These are phyloP conservation scores for Sugiyamaella boreocaroliniensis DNA, from an alignment of 805 yeast species.

Conservation along the genomic window DNA sequence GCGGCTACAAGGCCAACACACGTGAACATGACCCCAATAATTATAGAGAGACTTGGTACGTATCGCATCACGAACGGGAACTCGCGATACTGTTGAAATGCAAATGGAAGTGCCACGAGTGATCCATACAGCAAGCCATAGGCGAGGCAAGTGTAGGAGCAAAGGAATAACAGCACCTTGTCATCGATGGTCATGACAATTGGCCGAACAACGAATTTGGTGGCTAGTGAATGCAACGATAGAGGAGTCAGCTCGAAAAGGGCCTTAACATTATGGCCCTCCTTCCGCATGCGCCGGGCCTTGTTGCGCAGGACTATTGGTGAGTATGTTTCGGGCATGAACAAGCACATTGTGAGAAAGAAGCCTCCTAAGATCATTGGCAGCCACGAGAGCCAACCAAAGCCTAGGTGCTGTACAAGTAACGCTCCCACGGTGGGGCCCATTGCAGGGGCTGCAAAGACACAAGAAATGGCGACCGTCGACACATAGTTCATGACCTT, in stretches of 20 bases:
- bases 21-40: slow-evolving; percentile 5
- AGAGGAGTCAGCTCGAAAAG: slow-evolving; percentile 8
- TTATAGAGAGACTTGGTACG: slow-evolving; percentile 1
- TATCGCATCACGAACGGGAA: slow-evolving; percentile 2
- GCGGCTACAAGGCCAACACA: background rate
- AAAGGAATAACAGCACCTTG: slow-evolving; percentile 5
- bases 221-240: background rate
- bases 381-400: slow-evolving; percentile 46
- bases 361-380: slow-evolving; percentile 32
- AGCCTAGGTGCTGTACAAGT: slow-evolving; percentile 37
- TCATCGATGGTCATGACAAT: slow-evolving; percentile 4
- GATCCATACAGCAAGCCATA: slow-evolving; percentile 5
- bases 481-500: slow-evolving; percentile 39
- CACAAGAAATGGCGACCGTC: slow-evolving; percentile 38
- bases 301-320: slow-evolving; percentile 5
- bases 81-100: slow-evolving; percentile 4
- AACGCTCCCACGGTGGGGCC: slow-evolving; percentile 44
- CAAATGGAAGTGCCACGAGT: slow-evolving; percentile 6
- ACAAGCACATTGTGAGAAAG: background rate
- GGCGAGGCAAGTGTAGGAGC: slow-evolving; percentile 2
- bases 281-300: slow-evolving; percentile 1
- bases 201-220: slow-evolving; percentile 9
- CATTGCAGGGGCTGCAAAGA: slow-evolving; percentile 28
- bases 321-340: slow-evolving; percentile 6
- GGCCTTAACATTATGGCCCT: slow-evolving; percentile 7